Evolutionary conservation across 192 early-diverging fungal genomes (phyloP), one percentile per base, ranked within the genome.

Genomic region (Lobosporangium transversale): DNA sequence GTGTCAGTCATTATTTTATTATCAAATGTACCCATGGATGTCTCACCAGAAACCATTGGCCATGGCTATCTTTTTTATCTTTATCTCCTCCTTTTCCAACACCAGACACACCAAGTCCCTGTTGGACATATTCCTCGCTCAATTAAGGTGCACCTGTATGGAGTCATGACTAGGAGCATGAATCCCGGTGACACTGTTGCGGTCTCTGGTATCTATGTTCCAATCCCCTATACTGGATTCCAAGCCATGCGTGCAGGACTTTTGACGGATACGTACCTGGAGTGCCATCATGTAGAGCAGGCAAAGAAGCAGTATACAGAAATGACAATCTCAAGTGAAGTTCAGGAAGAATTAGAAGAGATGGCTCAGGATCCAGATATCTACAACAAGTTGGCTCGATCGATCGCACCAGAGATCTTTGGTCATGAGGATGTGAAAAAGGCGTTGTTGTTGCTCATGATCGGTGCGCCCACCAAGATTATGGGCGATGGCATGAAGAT

Each of bases 51-150:
- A n/a, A n/a, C n/a, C n/a, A n/a, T n/a, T n/a, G n/a, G n/a, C n/a
- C n/a, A n/a, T n/a, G n/a, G 24, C 17, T 15, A 26, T 36, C 35
- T 2, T 58, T 58, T 30, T 31, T 45, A 49, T 5, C n/a, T 17
- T 30, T 4, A 12, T 43, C 4, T 9, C n/a, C 5, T 18, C 27
- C 18, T 17, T 18, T 53, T 15, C 11, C 58, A n/a, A n/a, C n/a
- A n/a, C n/a, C n/a, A 92, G 90, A 92, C 96, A 24, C 95, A 99
- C 81, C 97, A 99, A 90, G 95, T 99, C 20, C 97, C 97, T 52
- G 96, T 97, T 80, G 97, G 97, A 60, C 95, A 97, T 79, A 99
- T 99, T 79, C 97, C 97, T 60, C 90, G 97, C 44, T 89, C 92
- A 30, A 96, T 99, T 89, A 94, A 92, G n/a, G 84, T 99, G 27